phyloP scores from a whole-genome alignment of 2,329 filamentous ascomycete genomes.

The Chaetomiaceae sp. region DNA sequence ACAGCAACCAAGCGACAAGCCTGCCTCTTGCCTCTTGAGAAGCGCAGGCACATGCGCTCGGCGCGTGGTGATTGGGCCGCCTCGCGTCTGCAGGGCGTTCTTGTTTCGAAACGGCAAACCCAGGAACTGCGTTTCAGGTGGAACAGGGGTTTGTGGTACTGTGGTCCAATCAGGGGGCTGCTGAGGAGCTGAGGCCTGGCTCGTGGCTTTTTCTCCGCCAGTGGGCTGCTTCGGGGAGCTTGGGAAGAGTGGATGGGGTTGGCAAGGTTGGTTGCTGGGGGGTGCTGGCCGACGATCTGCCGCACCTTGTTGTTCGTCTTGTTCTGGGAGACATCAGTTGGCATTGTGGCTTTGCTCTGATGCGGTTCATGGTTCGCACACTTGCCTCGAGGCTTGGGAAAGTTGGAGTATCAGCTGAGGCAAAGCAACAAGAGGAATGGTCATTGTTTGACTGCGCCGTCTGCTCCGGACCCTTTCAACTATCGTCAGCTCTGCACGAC shows the following conservation, averaged over 20 bases:
- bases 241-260: no score
- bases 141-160: slow-evolving; percentile 9
- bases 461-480: no score
- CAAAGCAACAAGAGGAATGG: no score
- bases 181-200: no score
- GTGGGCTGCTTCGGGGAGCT: no score
- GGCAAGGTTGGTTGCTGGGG: not conserved
- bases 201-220: no score
- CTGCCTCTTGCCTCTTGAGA: not conserved
- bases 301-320: slow-evolving; percentile 10
- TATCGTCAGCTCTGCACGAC: not conserved
- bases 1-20: not conserved
- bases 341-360: not conserved
- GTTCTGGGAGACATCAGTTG: not conserved
- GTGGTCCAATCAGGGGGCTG: slow-evolving; percentile 18
- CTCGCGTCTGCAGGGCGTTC: slow-evolving; percentile 19
- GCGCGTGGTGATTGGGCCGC: slow-evolving; percentile 23
- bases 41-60: not conserved
- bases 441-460: no score
- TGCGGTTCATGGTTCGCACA: no score
- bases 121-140: slow-evolving; percentile 30
- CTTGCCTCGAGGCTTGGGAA: no score
- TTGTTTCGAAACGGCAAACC: slow-evolving; percentile 27
- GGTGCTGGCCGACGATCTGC: slow-evolving; percentile 9
- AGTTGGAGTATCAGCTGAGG: not conserved